Percentiles rank a stretch among this genome's conserved stretches.
These are phyloP conservation scores for Rhodotorula sp. DNA, from an alignment of 1,284 basidiomycete species.

Conservation along the genomic window DNA sequence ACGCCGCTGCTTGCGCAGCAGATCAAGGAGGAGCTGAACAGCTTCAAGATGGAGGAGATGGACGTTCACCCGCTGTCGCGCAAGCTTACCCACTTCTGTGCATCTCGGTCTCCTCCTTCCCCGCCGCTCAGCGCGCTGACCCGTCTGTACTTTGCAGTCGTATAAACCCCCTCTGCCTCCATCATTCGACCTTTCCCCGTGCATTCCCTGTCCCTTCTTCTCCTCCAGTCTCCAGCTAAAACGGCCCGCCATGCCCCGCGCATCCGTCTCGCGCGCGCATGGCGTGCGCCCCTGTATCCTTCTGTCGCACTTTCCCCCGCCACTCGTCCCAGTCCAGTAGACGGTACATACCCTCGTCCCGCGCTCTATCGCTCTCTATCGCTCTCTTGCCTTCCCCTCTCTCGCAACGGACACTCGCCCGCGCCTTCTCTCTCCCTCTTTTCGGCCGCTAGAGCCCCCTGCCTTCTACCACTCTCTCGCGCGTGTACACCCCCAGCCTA, in stretches of 20 bases:
- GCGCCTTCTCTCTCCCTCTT: not conserved
- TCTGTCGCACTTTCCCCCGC: too few species aligned
- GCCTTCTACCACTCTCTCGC: too few species aligned
- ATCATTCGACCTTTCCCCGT: not conserved
- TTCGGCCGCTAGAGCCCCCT: not conserved
- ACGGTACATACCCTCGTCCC: not conserved
- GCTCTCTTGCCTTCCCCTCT: not conserved
- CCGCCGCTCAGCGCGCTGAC: not conserved
- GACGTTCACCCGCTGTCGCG: constrained; percentile 41
- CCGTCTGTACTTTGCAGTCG: not conserved
- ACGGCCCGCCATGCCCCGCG: not conserved
- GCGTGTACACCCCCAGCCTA: not conserved
- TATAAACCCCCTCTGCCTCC: not conserved
- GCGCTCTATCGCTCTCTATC: not conserved
- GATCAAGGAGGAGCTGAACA: constrained; percentile 47
- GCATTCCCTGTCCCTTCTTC: not conserved
- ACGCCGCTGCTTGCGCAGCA: constrained; percentile 79
- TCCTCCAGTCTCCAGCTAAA: not conserved
- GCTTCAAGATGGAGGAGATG: constrained; percentile 48
- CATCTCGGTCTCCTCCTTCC: not conserved
- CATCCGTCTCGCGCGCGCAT: not conserved
- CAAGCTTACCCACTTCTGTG: constrained; percentile 41
- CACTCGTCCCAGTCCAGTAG: too few species aligned
- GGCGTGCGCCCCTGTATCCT: not conserved
- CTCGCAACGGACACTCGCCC: not conserved